Conservation (phyloP, 768 basidiomycete genomes). For the Rhizopogon salebrosus region DNA sequence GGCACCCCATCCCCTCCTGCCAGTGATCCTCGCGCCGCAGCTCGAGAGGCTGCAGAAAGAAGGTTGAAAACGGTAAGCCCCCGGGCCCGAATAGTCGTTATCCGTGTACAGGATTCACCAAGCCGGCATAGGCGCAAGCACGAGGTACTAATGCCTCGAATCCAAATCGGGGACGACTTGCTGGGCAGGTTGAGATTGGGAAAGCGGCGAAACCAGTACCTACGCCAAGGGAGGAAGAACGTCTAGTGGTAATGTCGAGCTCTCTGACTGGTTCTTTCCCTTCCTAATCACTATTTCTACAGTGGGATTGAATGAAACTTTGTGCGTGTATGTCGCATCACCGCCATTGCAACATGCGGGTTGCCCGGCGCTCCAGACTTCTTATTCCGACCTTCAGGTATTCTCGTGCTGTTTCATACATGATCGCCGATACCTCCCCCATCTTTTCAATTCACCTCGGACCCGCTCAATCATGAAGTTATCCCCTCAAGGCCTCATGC, state of each 20-base stretch:
- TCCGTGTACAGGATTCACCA: conserved; percentile 21
- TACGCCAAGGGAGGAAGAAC: conserved; percentile 34
- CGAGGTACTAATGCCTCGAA: conserved; percentile 40
- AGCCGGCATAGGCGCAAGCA: conserved; percentile 31
- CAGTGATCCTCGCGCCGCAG: conserved; percentile 50
- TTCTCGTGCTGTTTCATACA: conserved; percentile 28
- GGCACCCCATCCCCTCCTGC: conserved; percentile 22
- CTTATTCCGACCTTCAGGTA: conserved; percentile 25
- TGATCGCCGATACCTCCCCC: conserved; percentile 24
- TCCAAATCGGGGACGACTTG: conserved; percentile 40
- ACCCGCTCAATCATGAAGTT: conserved; percentile 22
- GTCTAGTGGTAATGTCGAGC: conserved; percentile 39
- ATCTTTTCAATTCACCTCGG: conserved; percentile 24
- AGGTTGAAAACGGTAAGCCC: conserved; percentile 49
- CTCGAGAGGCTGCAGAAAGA: conserved; percentile 59
- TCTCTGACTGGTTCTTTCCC: conserved; percentile 11
- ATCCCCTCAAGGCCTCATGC: conserved; percentile 16
- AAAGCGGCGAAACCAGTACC: conserved; percentile 32
- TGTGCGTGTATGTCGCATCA: conserved; percentile 15
- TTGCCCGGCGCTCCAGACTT: conserved; percentile 10
- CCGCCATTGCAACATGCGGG: conserved; percentile 20
- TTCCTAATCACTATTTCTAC: conserved; percentile 24
- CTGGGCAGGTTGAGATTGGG: conserved; percentile 36
- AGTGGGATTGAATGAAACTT: conserved; percentile 39
- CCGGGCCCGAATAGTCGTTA: background rate